Evolutionary conservation across 2,329 filamentous ascomycete species (phyloP), one percentile per base, ranked within the genome.

Genomic region (Aureobasidium lini): DNA sequence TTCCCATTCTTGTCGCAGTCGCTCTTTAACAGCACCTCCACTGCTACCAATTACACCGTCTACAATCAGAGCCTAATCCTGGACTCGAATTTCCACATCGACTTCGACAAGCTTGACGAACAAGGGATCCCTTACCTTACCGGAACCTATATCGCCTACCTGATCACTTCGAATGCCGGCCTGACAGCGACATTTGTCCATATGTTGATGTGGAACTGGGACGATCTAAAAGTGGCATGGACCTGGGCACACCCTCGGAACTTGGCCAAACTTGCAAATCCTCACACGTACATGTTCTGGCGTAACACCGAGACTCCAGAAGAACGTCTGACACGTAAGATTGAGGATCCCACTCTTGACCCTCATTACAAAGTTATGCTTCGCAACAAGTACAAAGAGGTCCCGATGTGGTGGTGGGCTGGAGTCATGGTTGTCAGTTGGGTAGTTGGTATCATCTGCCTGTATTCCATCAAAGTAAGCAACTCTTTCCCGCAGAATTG

Each of bases 161-260:
- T 79, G 13, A 67, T 80, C 34, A 72, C 72, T 1, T 71, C 71
- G 4, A 81, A 80, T 62, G 71, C 78, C 63, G 76, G 72, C 3
- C 68, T 78, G 23, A 79, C 78, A 3, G 78, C 79, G 1, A 74
- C 75, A 0, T 67, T 81, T 18, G 70, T 73, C 2, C 75, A 80
- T 60, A 73, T 80, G 59, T 62, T 73, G 2, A 54, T 68, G 2
- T 68, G 63, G 62, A 65, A 68, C 50, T 66, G 49, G 16, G 61
- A 71, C 15, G 75, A 76, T 32, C 64, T 79, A 31, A 74, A 73
- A 46, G 61, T 64, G 16, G 70, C 66, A 3, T 77, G 74, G 63
- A 58, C 64, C 2, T 71, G 65, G 60, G 63, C 66, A 1, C 64
- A 56, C 31, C 68, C 54, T n/a, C 52, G 37, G 9, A 69, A 66